Conservation (phyloP, 2,329 filamentous ascomycete genomes). For the Aspergillus neotritici region DNA sequence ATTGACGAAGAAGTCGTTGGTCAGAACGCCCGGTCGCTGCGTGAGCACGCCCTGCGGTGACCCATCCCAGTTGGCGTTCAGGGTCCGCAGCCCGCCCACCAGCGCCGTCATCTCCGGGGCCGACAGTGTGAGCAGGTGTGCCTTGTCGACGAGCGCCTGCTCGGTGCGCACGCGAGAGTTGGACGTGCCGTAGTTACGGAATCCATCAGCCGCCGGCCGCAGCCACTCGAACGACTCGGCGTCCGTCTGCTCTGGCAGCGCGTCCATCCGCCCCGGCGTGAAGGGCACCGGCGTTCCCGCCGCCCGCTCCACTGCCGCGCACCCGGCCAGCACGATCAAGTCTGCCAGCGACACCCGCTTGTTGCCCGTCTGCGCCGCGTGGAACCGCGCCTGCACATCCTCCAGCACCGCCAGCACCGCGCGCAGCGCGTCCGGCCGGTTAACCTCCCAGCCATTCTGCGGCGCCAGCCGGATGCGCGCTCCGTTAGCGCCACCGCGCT, state of each 20-base stretch:
- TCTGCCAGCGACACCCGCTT: constrained; percentile 77
- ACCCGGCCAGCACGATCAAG: constrained; percentile 69
- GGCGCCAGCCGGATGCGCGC: constrained; percentile 69
- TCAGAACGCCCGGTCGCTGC: constrained; percentile 60
- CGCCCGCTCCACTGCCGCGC: constrained; percentile 67
- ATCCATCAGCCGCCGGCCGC: constrained; percentile 65
- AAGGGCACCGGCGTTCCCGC: constrained; percentile 57
- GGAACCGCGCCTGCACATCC: constrained; percentile 61
- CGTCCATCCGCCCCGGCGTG: constrained; percentile 65
- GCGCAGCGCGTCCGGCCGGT: constrained; percentile 63
- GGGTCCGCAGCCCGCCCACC: constrained; percentile 64
- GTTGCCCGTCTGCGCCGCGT: constrained; percentile 45
- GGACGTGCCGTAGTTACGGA: constrained; percentile 70
- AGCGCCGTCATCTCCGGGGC: constrained; percentile 66
- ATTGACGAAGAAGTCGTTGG: constrained; percentile 79
- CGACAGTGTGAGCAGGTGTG: constrained; percentile 63
- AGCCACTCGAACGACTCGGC: constrained; percentile 58
- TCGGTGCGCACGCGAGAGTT: constrained; percentile 59
- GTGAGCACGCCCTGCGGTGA: constrained; percentile 65
- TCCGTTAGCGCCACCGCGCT: constrained; percentile 77
- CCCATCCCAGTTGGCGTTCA: constrained; percentile 67
- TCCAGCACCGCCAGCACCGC: constrained; percentile 60
- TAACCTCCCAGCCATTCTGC: constrained; percentile 66
- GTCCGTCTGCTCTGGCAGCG: constrained; percentile 67
- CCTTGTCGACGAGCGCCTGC: constrained; percentile 65